Evolutionary conservation across 2,329 filamentous ascomycete genomes (phyloP), one percentile per base, ranked within the genome.

Genomic region (Penicillium corylophilum): DNA sequence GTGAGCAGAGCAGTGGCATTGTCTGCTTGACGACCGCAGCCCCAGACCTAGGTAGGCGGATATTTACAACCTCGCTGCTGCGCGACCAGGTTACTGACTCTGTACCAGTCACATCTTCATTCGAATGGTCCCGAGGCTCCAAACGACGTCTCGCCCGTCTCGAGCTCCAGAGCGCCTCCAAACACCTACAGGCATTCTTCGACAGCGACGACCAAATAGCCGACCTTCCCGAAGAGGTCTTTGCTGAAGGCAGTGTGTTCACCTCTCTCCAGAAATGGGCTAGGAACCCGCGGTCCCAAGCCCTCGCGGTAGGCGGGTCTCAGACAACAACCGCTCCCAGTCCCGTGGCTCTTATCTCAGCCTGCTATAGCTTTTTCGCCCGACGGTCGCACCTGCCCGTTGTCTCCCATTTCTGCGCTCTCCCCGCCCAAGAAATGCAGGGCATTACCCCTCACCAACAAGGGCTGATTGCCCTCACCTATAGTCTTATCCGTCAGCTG

Each of bases 401-500:
- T 5, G 61, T 73, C 44, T 70, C 69, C 3, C 71, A 73, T 40
- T 73, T 72, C 48, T 73, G 71, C 44, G 56, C 63, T 15, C 58
- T 69, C 5, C 61, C 67, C 7, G 49, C 52, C 4, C 41, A 61
- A 18, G 55, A 54, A 13, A 40, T 47, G 10, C 51, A 56, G 36
- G 64, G 63, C 23, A 60, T 64, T 43, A 67, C 59, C 3, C 40
- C 55, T 1, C 64, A 63, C 20, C 59, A 69, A 46, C 63, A 65
- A 28, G 67, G 70, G 3, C 58, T 73, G 4, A 64, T 73, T n/a
- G 65, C 68, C 4, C 64, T 73, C 8, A 63, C 67, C 2, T 73
- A 73, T 51, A 73, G 71, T 51, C 45, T 73, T 16, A 70, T 73
- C 24, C 69, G 71, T 9, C 71, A 73, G 50, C 50, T 73, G 46